Evolutionary conservation across 768 basidiomycete genomes (phyloP), one percentile per base, ranked within the genome.

Genomic region (Filobasidium wieringae): DNA sequence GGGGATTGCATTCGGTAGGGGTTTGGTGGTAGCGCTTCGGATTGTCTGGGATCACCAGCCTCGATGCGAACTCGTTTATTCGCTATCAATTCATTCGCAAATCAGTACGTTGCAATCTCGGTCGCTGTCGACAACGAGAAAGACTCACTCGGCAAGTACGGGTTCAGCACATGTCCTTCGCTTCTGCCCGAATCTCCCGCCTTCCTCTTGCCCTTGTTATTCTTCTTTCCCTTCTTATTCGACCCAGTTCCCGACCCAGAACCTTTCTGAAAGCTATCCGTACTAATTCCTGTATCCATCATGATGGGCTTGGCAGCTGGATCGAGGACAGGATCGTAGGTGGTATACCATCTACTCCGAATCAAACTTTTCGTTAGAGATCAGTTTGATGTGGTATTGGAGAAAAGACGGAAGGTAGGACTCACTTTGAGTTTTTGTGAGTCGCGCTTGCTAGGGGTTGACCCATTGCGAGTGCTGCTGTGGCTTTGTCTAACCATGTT

Each of bases 401-500:
- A 19, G 19, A 32, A 9, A 49, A 45, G 30, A 7, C 7, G 41
- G 22, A 14, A n/a, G 22, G 41, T 39, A 37, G 26, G 27, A 63
- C 68, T 63, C 40, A 69, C 70, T 56, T 61, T 24, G 63, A 61
- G 24, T 58, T 63, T 17, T 53, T 49, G 34, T 61, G 51, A 11
- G 58, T 57, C 4, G 62, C 66, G 5, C 66, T 66, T 4, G 64
- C 55, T 4, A 72, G 27, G 2, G 68, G 62, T 26, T 63, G 37
- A 1, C 71, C 71, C n/a, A 58, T 33, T 0, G 65, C 66, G 40
- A 65, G 22, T 9, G 68, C 69, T 7, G 71, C 71, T 6, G 68
- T 71, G 4, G 66, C 64, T 51, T 73, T 71, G 47, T 73, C 72
- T 14, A 73, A 55, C 72, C 72, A 73, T 26, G 61, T 53, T 24